phyloP scores from a whole-genome alignment of 257 asterid species.

The Fraxinus quadrangulata region DNA sequence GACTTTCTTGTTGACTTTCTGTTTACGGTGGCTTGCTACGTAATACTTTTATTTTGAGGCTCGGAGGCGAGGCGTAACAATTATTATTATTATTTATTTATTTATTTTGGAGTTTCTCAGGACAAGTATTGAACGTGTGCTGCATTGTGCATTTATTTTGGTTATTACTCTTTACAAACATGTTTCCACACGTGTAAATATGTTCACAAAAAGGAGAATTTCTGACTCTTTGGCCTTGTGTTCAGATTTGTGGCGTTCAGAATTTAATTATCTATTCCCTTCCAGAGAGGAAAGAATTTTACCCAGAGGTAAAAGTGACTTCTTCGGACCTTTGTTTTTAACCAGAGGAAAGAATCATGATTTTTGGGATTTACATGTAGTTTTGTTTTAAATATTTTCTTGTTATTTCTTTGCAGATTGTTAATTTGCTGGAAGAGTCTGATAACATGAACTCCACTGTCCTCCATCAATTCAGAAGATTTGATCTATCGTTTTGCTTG shows the following conservation, averaged over 20 bases:
- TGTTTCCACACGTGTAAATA: not conserved
- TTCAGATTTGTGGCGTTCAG: slow-evolving; percentile 82
- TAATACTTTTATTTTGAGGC: no score
- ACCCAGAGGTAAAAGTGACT: slow-evolving; percentile 70
- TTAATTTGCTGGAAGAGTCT: slow-evolving; percentile 78
- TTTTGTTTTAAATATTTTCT: not conserved
- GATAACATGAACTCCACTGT: slow-evolving; percentile 61
- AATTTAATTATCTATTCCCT: slow-evolving; percentile 78
- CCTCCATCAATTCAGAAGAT: not conserved
- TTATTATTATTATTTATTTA: no score
- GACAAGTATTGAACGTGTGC: no score
- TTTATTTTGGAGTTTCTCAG: not conserved
- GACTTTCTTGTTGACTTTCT: no score
- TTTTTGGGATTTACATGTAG: not conserved
- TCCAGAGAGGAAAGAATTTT: slow-evolving; percentile 94
- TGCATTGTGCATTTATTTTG: no score
- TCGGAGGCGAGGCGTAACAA: no score
- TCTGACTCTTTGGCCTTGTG: not conserved
- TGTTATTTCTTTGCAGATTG: slow-evolving; percentile 56
- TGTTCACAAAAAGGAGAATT: not conserved
- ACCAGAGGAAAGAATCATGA: not conserved
- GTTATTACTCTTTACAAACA: not conserved
- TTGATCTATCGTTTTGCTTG: not conserved
- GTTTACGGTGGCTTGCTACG: no score
- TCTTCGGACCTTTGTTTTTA: not conserved